Percentiles rank a stretch among this genome's conserved stretches.
These are phyloP conservation scores for Lodderomyces beijingensis DNA, from an alignment of 1,139 yeast genomes.

Conservation along the genomic window DNA sequence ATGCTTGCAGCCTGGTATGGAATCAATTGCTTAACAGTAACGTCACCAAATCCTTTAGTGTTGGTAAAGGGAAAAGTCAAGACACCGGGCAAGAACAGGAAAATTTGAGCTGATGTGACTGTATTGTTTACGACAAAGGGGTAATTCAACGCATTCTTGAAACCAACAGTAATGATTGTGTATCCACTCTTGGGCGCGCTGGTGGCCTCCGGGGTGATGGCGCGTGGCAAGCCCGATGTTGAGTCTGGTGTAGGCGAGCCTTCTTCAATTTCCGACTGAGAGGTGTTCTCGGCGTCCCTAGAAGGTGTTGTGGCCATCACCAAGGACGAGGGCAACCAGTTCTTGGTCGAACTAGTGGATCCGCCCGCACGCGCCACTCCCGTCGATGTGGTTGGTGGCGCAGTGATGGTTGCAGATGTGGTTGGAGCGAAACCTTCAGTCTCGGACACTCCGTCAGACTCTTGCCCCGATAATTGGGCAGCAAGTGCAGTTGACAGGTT, in stretches of 20 bases:
- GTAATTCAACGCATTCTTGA: conserved; percentile 62
- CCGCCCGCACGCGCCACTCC: conserved; percentile 3
- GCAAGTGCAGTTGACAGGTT: too few relatives aligned
- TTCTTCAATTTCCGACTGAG: conserved; percentile 28
- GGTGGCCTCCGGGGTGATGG: conserved; percentile 53
- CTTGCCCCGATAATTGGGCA: too few relatives aligned
- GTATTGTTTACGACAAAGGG: conserved; percentile 67
- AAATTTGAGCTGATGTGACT: conserved; percentile 69
- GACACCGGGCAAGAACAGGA: conserved; percentile 61
- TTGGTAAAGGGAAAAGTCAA: conserved; percentile 49
- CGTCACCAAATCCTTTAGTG: conserved; percentile 25
- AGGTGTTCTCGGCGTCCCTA: conserved; percentile 13
- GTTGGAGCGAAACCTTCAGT: conserved; percentile 1
- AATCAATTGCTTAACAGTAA: conserved; percentile 56
- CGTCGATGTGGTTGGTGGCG: conserved; percentile 5
- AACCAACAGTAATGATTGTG: conserved; percentile 63
- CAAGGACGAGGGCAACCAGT: conserved; percentile 52
- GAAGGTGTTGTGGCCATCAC: conserved; percentile 34
- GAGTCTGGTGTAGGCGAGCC: conserved; percentile 28
- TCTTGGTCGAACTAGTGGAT: conserved; percentile 13
- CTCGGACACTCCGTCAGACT: too few relatives aligned
- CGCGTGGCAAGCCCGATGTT: conserved; percentile 62
- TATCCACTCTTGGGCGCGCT: conserved; percentile 46
- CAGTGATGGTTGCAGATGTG: conserved; percentile 7
- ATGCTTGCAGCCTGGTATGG: conserved; percentile 55